Base-by-base conservation (phyloP, 495 filamentous ascomycete genomes). In the Aspergillus heteromorphus region DNA sequence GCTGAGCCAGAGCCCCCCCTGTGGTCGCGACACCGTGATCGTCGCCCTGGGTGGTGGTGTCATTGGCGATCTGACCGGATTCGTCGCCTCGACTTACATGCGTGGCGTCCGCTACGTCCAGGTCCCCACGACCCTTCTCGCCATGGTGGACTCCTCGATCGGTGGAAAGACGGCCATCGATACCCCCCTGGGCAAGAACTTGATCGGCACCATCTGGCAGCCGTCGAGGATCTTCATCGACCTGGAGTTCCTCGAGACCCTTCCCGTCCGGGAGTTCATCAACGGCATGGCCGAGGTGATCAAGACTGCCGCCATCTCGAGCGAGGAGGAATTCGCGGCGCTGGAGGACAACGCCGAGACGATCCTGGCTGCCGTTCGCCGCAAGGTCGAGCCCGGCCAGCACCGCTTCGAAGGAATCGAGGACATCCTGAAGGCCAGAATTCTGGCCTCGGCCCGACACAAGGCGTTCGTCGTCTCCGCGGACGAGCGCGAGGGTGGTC, bases 231-330 rank as follows among this genome's bases (percentile, higher is more conserved):
- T 96, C 60, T 98, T 93, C 65, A 92, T 98, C 56, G 93, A 98
- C 72, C 79, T 97, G 42, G 82, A 85, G 45, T 97, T 98, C 67
- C 79, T 98, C 61, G 90, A 93, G 65, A 96, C 89, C 7, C 78
- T 98, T 23, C 92, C 92, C 4, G 86, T 87, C 45, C 79, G 93
- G 53, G 92, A 98, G 71, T 92, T 98, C 69, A 91, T 97, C 70
- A 98, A 98, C 70, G 93, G 93, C 50, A 96, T 98, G 91, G 93
- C 92, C 48, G 93, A 98, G 74, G 92, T 98, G 52, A 84, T 97
- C 65, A 97, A 97, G 83, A 98, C 93, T 17, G 93, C 93, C 6
- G 93, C 92, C 51, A 97, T 97, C 57, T 97, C 92, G 80, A 81
- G 95, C 61, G 88, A 92, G 67, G 72, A 79, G 13, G 93, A 97